Evolutionary conservation across 768 basidiomycete genomes (phyloP).

Genomic region (Calvatia gigantea): DNA sequence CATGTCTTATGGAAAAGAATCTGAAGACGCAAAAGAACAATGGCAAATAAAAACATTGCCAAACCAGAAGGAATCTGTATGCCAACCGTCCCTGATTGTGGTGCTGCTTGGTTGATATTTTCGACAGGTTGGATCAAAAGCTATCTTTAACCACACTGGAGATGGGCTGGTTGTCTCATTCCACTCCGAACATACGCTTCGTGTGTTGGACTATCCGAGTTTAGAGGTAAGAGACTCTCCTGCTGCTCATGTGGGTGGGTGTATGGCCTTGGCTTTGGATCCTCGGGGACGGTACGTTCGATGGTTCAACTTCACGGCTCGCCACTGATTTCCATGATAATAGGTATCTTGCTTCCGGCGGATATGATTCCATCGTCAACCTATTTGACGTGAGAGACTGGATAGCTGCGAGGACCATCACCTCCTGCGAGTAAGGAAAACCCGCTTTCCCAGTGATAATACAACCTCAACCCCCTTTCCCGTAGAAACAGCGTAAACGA

Average conservation of each 20-base stretch:
- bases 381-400: conserved; percentile 77
- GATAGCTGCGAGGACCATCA: conserved; percentile 76
- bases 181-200: conserved; percentile 59
- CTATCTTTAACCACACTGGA: conserved; percentile 73
- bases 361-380: conserved; percentile 79
- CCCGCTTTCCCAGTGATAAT: neutral
- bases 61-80: conserved; percentile 49
- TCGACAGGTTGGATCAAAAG: conserved; percentile 57
- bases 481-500: conserved; percentile 66
- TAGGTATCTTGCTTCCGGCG: conserved; percentile 78
- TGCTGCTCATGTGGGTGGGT: conserved; percentile 80
- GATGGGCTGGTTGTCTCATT: conserved; percentile 69
- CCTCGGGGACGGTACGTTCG: conserved; percentile 63
- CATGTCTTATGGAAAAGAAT: conserved; percentile 52
- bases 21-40: conserved; percentile 45
- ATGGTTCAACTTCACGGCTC: neutral
- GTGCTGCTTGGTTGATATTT: conserved; percentile 3
- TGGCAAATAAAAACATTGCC: conserved; percentile 28
- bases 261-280: conserved; percentile 70
- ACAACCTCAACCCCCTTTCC: neutral
- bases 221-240: conserved; percentile 55
- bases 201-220: conserved; percentile 67
- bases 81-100: conserved; percentile 4
- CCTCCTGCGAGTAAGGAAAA: conserved; percentile 70
- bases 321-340: conserved; percentile 10